Conservation (phyloP, 257 asterid species). For the Cinchona pubescens region DNA sequence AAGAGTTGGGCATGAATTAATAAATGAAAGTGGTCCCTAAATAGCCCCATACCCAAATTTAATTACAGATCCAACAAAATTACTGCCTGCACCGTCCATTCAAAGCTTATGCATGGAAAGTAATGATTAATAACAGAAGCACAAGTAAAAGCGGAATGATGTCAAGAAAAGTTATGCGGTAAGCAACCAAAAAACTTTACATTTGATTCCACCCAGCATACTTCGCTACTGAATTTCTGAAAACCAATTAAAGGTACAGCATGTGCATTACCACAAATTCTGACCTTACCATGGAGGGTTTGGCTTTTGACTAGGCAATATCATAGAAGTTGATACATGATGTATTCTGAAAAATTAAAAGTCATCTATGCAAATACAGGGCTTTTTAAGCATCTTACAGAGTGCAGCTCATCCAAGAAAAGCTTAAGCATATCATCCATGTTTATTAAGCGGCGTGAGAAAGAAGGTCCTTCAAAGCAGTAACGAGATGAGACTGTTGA, state of each 20-base stretch:
- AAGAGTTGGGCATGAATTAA: too few species aligned
- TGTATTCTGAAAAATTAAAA: background rate
- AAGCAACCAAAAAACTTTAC: background rate
- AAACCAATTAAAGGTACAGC: background rate
- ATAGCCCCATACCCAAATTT: too few species aligned
- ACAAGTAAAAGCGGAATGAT: too few species aligned
- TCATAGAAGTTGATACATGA: background rate
- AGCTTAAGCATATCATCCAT: background rate
- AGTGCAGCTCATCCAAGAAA: background rate
- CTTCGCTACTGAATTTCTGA: background rate
- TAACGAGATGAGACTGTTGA: constrained; percentile 57
- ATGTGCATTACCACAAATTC: background rate
- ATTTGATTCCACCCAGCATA: background rate
- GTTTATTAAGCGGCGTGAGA: constrained; percentile 32
- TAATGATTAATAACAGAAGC: background rate
- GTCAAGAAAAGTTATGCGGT: background rate
- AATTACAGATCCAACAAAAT: background rate
- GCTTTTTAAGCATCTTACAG: background rate
- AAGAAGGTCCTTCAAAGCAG: constrained; percentile 59
- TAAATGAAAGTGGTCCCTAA: too few species aligned
- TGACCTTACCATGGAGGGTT: background rate
- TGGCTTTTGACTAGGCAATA: background rate
- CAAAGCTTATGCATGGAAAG: background rate
- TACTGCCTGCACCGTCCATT: background rate
- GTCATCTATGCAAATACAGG: background rate